Base-by-base conservation (phyloP, 345 rosid genomes). In the Durio zibethinus region DNA sequence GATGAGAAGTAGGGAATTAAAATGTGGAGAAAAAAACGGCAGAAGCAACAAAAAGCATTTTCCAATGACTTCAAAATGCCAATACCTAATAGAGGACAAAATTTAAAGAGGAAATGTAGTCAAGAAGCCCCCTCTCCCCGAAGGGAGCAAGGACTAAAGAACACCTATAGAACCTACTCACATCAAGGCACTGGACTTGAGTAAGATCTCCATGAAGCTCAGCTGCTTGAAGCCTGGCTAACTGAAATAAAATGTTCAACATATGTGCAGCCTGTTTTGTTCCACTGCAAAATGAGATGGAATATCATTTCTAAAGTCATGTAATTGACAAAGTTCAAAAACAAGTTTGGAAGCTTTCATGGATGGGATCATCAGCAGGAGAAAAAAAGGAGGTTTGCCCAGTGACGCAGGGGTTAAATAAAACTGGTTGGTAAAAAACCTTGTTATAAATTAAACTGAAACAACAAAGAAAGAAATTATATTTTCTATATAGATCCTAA, bases 141-240 rank as follows among this genome's bases (percentile, higher is more conserved):
- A 56, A 27, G 20, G 64, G 7, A 60, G 27, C 35, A 50, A 18
- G 27, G 9, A 50, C 43, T 18, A 71, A 48, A 10, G 25, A 71
- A 50, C 75, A 50, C 21, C 43, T 53, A 67, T 10, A 56, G 8
- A 68, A 63, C 84, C 50, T 36, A 83, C 97, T 87, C 82, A 96
- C 99, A 84, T 92, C 97, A 81, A 96, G 94, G 36, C 98, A 97
- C 78, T 96, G 99, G 67, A 89, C 86, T 87, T 96, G 99, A 23
- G 99, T 96, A 75, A 93, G 98, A 85, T 96, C 93, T 83, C 98
- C 97, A 84, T 93, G 99, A 84, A 96, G 98, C 89, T 93, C 99
- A 43, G 97, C 94, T 66, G 97, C 98, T 87, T 88, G 88, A 67
- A 88, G 87, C 52, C 97, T 95, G 74, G 91, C 89, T 77, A 96